Conservation (phyloP, 768 basidiomycete genomes). For the Scleroderma bovista region DNA sequence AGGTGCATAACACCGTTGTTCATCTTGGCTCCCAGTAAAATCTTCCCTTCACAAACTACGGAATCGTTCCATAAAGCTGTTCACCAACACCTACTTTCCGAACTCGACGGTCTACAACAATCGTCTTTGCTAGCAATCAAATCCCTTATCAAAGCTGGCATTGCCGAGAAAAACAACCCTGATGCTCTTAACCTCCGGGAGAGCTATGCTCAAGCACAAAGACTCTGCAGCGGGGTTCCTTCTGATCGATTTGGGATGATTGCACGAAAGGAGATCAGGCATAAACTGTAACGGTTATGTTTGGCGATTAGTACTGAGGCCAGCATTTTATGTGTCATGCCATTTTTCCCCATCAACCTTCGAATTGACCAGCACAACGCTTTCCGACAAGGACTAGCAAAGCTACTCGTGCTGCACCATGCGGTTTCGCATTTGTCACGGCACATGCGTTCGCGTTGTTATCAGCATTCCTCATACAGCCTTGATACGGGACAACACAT, state of each 20-base stretch:
- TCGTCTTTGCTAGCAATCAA: conserved; percentile 49
- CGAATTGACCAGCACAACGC: no score
- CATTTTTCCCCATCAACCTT: no score
- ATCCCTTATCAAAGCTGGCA: conserved; percentile 46
- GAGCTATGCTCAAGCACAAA: conserved; percentile 65
- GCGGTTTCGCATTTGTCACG: no score
- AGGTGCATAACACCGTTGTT: no score
- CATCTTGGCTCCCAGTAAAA: conserved; percentile 37
- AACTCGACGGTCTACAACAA: conserved; percentile 54
- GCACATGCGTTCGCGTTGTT: no score
- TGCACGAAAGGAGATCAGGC: conserved; percentile 58
- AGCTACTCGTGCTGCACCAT: no score
- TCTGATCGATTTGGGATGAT: conserved; percentile 47
- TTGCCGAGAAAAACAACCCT: conserved; percentile 57
- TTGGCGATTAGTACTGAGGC: no score
- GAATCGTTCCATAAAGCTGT: conserved; percentile 52
- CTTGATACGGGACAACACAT: no score
- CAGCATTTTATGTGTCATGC: no score
- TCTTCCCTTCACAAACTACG: conserved; percentile 49
- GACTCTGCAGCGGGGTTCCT: conserved; percentile 59
- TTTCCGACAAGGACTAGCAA: no score
- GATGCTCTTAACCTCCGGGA: conserved; percentile 65
- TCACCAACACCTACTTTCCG: conserved; percentile 42
- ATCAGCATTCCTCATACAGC: no score
- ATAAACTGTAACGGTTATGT: conserved; percentile 43